A percentile compares a stretch with the other conserved stretches of the same genome.
phyloP scores from a whole-genome alignment of 2,329 filamentous ascomycete species.

The Aureobasidium uvarum region DNA sequence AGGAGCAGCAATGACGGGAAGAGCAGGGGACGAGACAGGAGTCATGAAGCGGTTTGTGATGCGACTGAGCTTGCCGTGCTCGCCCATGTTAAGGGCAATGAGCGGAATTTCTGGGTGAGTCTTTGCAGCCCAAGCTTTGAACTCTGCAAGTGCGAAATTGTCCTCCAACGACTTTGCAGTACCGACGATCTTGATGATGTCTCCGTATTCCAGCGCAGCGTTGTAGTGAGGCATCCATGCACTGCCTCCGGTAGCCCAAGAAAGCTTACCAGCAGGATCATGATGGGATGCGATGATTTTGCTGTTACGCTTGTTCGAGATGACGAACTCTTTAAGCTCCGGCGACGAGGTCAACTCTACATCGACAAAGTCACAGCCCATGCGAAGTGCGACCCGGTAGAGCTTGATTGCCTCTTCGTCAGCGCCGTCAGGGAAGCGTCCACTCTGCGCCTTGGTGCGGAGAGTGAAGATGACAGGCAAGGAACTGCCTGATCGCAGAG shows the following conservation, averaged over 20 bases:
- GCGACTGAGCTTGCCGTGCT: slow-evolving; percentile 80
- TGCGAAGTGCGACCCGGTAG: slow-evolving; percentile 73
- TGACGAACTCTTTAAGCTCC: slow-evolving; percentile 60
- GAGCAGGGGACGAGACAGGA: slow-evolving; percentile 81
- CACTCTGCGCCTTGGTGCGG: slow-evolving; percentile 80
- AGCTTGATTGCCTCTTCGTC: slow-evolving; percentile 65
- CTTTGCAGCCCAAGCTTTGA: slow-evolving; percentile 71
- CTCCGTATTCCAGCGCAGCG: slow-evolving; percentile 81
- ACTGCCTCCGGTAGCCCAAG: slow-evolving; percentile 74
- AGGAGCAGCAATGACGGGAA: slow-evolving; percentile 92
- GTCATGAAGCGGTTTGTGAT: slow-evolving; percentile 92
- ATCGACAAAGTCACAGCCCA: slow-evolving; percentile 90
- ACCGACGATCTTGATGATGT: slow-evolving; percentile 92
- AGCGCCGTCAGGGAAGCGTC: slow-evolving; percentile 77
- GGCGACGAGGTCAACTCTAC: slow-evolving; percentile 85
- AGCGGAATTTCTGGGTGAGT: slow-evolving; percentile 72
- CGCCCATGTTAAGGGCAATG: slow-evolving; percentile 95
- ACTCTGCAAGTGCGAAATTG: slow-evolving; percentile 79
- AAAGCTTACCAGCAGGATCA: slow-evolving; percentile 73
- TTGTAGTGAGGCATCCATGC: slow-evolving; percentile 86
- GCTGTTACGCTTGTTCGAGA: slow-evolving; percentile 62
- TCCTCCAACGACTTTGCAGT: slow-evolving; percentile 73
- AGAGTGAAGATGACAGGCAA: slow-evolving; percentile 91
- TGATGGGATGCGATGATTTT: slow-evolving; percentile 95
- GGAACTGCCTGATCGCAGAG: slow-evolving; percentile 68